Percentiles rank a stretch among this genome's conserved stretches.
Conservation (phyloP, 805 yeast species). For the Grigorovia yakushimaensis region DNA sequence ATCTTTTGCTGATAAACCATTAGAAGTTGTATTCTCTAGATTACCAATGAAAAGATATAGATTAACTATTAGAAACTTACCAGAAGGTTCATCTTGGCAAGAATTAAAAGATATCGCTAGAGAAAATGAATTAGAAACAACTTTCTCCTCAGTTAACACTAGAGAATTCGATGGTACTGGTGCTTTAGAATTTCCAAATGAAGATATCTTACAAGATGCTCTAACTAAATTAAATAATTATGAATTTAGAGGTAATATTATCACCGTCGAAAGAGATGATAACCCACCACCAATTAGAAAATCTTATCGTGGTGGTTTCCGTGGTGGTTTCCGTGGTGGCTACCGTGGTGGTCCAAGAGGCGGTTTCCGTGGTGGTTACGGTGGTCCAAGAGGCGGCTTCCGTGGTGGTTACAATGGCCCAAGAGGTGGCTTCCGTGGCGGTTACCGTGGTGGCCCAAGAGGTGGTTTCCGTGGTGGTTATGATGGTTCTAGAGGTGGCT, state of each 20-base stretch:
- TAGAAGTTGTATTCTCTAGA: slow-evolving; percentile 36
- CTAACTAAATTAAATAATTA: slow-evolving; percentile 61
- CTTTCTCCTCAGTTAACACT: slow-evolving; percentile 41
- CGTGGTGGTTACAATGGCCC: slow-evolving; percentile 36
- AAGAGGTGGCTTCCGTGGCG: slow-evolving; percentile 35
- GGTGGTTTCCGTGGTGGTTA: slow-evolving; percentile 31
- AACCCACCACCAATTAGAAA: slow-evolving; percentile 41
- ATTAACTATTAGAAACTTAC: slow-evolving; percentile 58
- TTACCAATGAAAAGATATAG: slow-evolving; percentile 61
- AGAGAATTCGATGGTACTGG: slow-evolving; percentile 40
- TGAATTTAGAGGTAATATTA: slow-evolving; percentile 58
- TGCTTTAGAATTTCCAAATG: slow-evolving; percentile 41
- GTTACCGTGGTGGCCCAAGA: slow-evolving; percentile 25
- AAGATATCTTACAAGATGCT: slow-evolving; percentile 69
- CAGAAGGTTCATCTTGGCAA: slow-evolving; percentile 77
- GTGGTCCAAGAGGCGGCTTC: slow-evolving; percentile 35
- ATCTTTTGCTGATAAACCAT: slow-evolving; percentile 47
- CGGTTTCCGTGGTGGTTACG: slow-evolving; percentile 32
- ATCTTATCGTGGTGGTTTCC: slow-evolving; percentile 38
- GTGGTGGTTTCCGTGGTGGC: slow-evolving; percentile 35
- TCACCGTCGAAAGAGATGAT: slow-evolving; percentile 71
- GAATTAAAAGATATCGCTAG: slow-evolving; percentile 84
- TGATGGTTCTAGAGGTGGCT: slow-evolving; percentile 32
- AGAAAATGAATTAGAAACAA: slow-evolving; percentile 58
- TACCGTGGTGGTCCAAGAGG: slow-evolving; percentile 24